phyloP scores from a whole-genome alignment of 2,329 filamentous ascomycete genomes.

The Ophiostoma piceae region DNA sequence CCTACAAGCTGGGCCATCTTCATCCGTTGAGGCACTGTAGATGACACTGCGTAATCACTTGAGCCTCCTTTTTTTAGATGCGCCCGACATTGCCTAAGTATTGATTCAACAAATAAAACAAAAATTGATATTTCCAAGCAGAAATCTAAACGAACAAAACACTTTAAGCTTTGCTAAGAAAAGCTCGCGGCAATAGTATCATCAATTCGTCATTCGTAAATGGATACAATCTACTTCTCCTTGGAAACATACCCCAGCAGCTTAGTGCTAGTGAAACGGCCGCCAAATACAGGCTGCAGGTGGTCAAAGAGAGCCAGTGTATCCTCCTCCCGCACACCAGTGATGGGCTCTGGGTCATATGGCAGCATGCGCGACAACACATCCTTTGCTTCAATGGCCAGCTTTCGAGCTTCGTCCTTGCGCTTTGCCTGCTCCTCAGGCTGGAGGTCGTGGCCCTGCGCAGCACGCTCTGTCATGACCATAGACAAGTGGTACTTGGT shows the following conservation, averaged over 20 bases:
- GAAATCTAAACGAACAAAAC: too few species aligned
- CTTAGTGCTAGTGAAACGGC: constrained; percentile 25
- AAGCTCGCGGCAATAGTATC: neutral
- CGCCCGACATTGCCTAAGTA: too few species aligned
- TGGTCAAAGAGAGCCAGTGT: constrained; percentile 27
- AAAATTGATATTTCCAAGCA: too few species aligned
- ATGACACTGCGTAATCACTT: too few species aligned
- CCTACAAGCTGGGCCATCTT: too few species aligned
- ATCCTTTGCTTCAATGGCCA: constrained; percentile 26
- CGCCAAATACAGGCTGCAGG: constrained; percentile 27
- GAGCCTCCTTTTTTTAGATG: too few species aligned
- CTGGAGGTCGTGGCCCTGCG: constrained; percentile 15
- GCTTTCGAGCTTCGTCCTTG: constrained; percentile 15
- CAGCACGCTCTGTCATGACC: constrained; percentile 11
- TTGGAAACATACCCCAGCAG: constrained; percentile 23
- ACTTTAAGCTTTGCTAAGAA: too few species aligned
- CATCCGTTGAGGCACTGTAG: too few species aligned
- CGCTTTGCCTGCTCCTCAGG: neutral
- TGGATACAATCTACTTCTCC: neutral
- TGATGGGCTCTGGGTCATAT: constrained; percentile 25
- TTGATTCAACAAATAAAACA: too few species aligned
- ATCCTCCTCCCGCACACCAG: constrained; percentile 21
- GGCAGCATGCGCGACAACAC: constrained; percentile 27
- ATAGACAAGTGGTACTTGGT: constrained; percentile 26
- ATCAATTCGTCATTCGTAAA: neutral